Percentiles rank a stretch among this genome's conserved stretches.
Evolutionary conservation across 2,329 filamentous ascomycete species (phyloP).

Genomic region (Fusarium brachygibbosum): DNA sequence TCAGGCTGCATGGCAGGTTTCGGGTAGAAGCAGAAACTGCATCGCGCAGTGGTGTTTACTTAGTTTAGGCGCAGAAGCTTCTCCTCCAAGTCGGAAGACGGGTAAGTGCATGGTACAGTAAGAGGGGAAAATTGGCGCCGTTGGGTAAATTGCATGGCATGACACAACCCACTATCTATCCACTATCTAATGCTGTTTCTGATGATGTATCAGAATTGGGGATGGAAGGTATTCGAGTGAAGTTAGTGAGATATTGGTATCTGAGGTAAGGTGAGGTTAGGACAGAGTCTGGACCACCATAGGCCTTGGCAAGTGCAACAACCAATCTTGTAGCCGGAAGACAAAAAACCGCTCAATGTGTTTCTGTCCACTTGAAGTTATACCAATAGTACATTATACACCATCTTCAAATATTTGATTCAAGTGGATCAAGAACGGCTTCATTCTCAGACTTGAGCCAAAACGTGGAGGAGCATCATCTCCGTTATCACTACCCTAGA

Average conservation of each 20-base stretch:
- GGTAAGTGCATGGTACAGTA: slow-evolving; percentile 23
- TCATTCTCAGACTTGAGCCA: slow-evolving; percentile 10
- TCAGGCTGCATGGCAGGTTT: slow-evolving; percentile 28
- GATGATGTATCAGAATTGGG: slow-evolving; percentile 25
- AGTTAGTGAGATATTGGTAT: not conserved
- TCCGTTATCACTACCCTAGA: slow-evolving; percentile 35
- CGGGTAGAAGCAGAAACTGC: slow-evolving; percentile 25
- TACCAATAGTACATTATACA: slow-evolving; percentile 16
- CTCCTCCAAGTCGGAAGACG: not conserved
- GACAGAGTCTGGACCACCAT: not conserved
- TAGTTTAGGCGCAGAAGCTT: slow-evolving; percentile 11
- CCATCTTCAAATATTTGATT: slow-evolving; percentile 27
- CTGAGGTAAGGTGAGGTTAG: slow-evolving; percentile 13
- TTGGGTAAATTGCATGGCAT: slow-evolving; percentile 12
- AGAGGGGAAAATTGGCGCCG: slow-evolving; percentile 1
- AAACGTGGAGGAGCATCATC: slow-evolving; percentile 6
- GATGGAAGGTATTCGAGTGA: slow-evolving; percentile 15
- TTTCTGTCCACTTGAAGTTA: slow-evolving; percentile 10
- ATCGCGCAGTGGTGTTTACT: not conserved
- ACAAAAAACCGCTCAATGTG: slow-evolving; percentile 1
- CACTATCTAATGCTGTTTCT: not conserved
- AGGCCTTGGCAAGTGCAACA: not conserved
- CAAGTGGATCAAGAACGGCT: not conserved
- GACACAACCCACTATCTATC: not conserved
- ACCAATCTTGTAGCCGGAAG: not conserved